These are phyloP conservation scores for Gigaspora rosea DNA, from an alignment of 192 early-diverging fungal species.

Conservation along the genomic window DNA sequence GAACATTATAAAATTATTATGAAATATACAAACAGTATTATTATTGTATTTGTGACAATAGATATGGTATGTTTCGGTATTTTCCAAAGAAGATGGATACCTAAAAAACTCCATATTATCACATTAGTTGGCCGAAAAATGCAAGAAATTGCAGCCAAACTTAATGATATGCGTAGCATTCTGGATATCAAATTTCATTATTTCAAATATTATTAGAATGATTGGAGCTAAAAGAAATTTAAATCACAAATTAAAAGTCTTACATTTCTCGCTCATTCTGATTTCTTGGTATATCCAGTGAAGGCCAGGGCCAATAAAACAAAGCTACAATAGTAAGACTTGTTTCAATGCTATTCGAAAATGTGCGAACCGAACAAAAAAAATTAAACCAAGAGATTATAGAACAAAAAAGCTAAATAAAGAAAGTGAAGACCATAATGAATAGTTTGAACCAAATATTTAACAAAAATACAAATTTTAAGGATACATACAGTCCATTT, in stretches of 20 bases:
- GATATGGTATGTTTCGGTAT: slow-evolving; percentile 14
- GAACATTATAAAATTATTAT: not conserved
- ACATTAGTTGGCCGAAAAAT: slow-evolving; percentile 89
- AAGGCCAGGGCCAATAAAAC: slow-evolving; percentile 81
- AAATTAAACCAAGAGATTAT: slow-evolving; percentile 62
- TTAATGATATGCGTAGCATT: slow-evolving; percentile 49
- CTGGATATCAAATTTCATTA: slow-evolving; percentile 4
- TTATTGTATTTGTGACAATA: slow-evolving; percentile 37
- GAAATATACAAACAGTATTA: slow-evolving; percentile 47
- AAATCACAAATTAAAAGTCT: not conserved
- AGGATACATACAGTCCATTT: slow-evolving; percentile 59
- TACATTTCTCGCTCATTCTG: slow-evolving; percentile 13
- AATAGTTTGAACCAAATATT: not conserved
- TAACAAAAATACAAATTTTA: not conserved
- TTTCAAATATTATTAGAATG: not conserved
- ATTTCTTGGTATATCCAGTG: not conserved
- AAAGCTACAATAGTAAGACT: slow-evolving; percentile 72
- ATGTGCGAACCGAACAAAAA: slow-evolving; percentile 52
- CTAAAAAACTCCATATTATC: slow-evolving; percentile 82
- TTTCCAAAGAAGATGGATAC: slow-evolving; percentile 54
- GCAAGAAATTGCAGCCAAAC: slow-evolving; percentile 78
- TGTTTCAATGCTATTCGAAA: slow-evolving; percentile 75
- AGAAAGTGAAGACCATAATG: slow-evolving; percentile 5
- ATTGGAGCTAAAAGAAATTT: not conserved
- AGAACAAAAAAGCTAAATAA: slow-evolving; percentile 50